phyloP scores from a whole-genome alignment of 1,284 basidiomycete genomes.

The Microbotryum silenes-acaulis region DNA sequence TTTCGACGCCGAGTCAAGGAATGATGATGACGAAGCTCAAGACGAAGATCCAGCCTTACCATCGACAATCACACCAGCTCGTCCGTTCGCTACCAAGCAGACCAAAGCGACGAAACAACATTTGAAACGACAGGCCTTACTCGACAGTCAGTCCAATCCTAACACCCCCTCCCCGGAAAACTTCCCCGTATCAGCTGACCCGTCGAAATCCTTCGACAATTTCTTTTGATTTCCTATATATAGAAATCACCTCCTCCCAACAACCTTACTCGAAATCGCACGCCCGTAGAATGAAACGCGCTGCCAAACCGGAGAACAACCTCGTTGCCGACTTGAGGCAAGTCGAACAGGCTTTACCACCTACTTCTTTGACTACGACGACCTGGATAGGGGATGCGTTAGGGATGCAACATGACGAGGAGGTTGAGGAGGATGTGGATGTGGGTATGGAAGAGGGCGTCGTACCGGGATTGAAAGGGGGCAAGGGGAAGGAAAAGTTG shows the following conservation, averaged over 20 bases:
- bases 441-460: background rate
- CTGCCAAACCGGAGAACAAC: conserved; percentile 53
- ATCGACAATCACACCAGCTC: background rate
- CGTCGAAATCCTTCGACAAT: background rate
- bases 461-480: conserved; percentile 38
- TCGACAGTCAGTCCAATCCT: conserved; percentile 7
- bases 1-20: background rate
- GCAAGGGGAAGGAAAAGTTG: conserved; percentile 50
- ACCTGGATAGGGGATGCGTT: conserved; percentile 44
- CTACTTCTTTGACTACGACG: background rate
- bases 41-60: background rate
- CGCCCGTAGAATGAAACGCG: conserved; percentile 59
- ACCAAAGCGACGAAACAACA: background rate
- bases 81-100: too few relatives aligned
- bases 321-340: conserved; percentile 55
- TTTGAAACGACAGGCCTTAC: conserved; percentile 13
- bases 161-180: too few relatives aligned
- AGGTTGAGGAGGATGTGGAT: conserved; percentile 37
- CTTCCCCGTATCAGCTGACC: background rate
- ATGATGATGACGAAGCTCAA: background rate
- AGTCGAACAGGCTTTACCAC: conserved; percentile 53
- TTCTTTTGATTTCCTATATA: background rate
- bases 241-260: conserved; percentile 52
- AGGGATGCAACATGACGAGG: conserved; percentile 39
- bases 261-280: conserved; percentile 68